Evolutionary conservation across 495 filamentous ascomycete genomes (phyloP).

Genomic region (Aspergillus heteromorphus): DNA sequence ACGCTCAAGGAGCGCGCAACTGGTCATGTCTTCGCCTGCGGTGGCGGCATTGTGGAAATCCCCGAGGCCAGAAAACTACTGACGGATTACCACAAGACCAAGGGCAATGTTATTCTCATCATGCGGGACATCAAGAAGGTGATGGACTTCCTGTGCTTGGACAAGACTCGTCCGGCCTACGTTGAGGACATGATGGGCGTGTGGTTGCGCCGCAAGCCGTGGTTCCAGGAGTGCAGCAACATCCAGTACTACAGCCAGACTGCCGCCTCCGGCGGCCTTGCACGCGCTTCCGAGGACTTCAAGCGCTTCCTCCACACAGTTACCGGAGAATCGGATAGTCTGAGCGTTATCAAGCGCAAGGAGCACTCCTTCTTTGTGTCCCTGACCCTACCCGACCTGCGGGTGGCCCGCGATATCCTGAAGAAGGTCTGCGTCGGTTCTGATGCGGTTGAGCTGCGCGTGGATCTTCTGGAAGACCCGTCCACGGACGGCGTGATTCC

Average conservation of each 20-base stretch:
- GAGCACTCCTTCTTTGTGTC: conserved; percentile 87
- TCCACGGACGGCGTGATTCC: conserved; percentile 52
- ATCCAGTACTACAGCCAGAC: conserved; percentile 84
- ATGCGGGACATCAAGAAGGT: conserved; percentile 83
- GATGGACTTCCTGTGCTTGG: conserved; percentile 82
- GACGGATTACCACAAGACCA: conserved; percentile 63
- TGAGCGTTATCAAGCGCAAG: conserved; percentile 64
- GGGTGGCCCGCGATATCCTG: conserved; percentile 55
- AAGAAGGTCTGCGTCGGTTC: conserved; percentile 74
- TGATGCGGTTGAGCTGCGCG: conserved; percentile 88
- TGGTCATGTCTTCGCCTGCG: conserved; percentile 84
- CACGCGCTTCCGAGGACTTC: conserved; percentile 71
- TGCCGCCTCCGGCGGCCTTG: conserved; percentile 43
- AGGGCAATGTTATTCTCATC: conserved; percentile 85
- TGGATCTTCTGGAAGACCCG: conserved; percentile 84
- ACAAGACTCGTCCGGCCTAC: conserved; percentile 90
- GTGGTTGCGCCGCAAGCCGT: conserved; percentile 85
- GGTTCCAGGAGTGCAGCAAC: conserved; percentile 92
- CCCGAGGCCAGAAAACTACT: conserved; percentile 76
- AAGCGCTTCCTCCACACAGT: conserved; percentile 69
- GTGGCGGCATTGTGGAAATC: conserved; percentile 88
- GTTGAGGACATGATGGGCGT: conserved; percentile 90
- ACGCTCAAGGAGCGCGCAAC: conserved; percentile 67
- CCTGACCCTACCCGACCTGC: conserved; percentile 73
- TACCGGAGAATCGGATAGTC: conserved; percentile 59